Evolutionary conservation across 805 yeast genomes (phyloP), one percentile per base, ranked within the genome.

Genomic region (Kazachstania bromeliacearum): DNA sequence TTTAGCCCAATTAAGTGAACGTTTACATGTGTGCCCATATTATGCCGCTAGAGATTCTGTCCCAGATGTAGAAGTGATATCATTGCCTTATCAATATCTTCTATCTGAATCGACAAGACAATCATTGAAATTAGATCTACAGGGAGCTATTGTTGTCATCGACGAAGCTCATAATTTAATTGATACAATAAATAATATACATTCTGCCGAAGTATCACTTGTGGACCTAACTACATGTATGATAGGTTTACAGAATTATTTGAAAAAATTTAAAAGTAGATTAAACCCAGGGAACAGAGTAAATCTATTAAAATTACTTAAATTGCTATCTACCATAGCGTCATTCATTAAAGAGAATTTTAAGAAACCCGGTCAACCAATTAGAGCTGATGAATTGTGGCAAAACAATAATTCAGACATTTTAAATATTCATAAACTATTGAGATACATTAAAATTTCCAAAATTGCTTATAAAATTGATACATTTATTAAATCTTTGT

Each of bases 161-260:
- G 97, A 88, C 55, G 97, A 88, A 53, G 96, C 96, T 0, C 97
- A 88, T 53, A 88, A 88, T 53, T 60, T 88, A 29, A 53, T 85
- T 20, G 96, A 87, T 46, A 77, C 88, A 0, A 73, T 88, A 3
- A 71, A 79, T 1, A 61, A 80, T 2, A 62, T 89, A 42, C 71
- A 80, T 48, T 84, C 95, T 0, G 68, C 76, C 2, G 57, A 70
- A 3, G 62, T 88, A 0, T 62, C 80, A 0, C 46, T 64, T 1
- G 34, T 45, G 0, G 85, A 81, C 22, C 60, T 85, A 7, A 28
- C 45, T 2, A 30, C 41, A 0, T 68, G 80, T 4, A 57, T 67
- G 14, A 45, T 45, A 2, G 77, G 81, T 0, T 48, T 88, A 27
- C 64, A 69, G 29, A 43, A 49, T 0, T 88, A 88, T 57, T 53